These are phyloP conservation scores for Blastomyces gilchristii DNA, from an alignment of 2,329 filamentous ascomycete genomes.

Conservation along the genomic window DNA sequence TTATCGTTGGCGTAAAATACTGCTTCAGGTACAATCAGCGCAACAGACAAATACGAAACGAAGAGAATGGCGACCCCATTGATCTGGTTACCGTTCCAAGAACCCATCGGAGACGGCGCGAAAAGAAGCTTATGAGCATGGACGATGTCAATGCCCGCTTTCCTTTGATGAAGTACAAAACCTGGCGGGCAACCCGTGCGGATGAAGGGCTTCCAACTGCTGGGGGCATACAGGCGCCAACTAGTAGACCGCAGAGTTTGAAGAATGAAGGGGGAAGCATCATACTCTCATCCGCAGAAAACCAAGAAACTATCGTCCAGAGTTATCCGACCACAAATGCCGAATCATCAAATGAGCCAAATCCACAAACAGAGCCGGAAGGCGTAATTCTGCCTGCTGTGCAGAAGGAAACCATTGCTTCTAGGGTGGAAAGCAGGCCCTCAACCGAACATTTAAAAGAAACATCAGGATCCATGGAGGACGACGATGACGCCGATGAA, in stretches of 20 bases:
- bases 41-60: constrained; percentile 64
- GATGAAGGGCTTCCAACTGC: constrained; percentile 71
- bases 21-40: constrained; percentile 97
- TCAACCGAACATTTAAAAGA: not conserved
- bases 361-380: not conserved
- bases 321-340: constrained; percentile 14
- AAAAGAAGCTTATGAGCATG: constrained; percentile 99
- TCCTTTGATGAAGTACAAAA: constrained; percentile 91
- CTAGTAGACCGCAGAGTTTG: constrained; percentile 63
- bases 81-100: constrained; percentile 76
- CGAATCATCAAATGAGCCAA: constrained; percentile 5
- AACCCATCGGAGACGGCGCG: constrained; percentile 73
- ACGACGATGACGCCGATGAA: constrained; percentile 64
- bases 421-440: not conserved
- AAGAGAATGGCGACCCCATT: constrained; percentile 79
- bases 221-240: constrained; percentile 68
- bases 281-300: constrained; percentile 38
- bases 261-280: constrained; percentile 49
- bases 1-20: constrained; percentile 98
- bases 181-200: constrained; percentile 76
- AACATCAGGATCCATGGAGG: constrained; percentile 20
- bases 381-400: not conserved
- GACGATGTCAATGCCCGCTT: constrained; percentile 98
- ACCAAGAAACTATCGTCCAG: constrained; percentile 20
- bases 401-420: not conserved